Conservation (phyloP, 257 asterid genomes). For the Forsythia suspensa region DNA sequence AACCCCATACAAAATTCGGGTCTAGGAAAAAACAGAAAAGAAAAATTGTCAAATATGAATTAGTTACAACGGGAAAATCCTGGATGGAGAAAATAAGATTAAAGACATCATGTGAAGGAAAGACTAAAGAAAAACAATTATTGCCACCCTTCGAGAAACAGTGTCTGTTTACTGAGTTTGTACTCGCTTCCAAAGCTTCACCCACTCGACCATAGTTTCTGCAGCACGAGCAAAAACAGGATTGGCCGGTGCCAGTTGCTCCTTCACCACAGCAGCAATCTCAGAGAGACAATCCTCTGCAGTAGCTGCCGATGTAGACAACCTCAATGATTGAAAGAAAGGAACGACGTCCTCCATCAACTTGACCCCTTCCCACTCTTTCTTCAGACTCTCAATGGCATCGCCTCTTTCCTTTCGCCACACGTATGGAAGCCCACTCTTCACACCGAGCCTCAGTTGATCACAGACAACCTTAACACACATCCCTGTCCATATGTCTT, state of each 20-base stretch:
- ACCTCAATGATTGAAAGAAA: conserved; percentile 65
- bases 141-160: conserved; percentile 11
- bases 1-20: not conserved
- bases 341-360: conserved; percentile 93
- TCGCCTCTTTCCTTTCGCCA: conserved; percentile 85
- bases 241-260: conserved; percentile 46
- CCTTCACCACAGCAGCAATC: conserved; percentile 72
- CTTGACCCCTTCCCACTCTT: conserved; percentile 98
- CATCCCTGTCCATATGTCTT: conserved; percentile 91
- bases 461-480: conserved; percentile 85
- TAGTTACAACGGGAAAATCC: not conserved
- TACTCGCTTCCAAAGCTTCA: conserved; percentile 71
- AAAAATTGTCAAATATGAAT: conserved; percentile 2
- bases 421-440: conserved; percentile 87
- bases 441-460: conserved; percentile 77
- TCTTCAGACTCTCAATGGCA: conserved; percentile 80
- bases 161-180: conserved; percentile 26
- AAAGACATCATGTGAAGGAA: not conserved
- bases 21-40: not conserved
- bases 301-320: conserved; percentile 55
- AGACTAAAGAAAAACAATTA: not conserved
- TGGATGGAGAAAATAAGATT: too few relatives aligned
- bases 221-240: conserved; percentile 72
- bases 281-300: conserved; percentile 80
- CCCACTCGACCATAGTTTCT: conserved; percentile 77